A percentile compares a stretch with the other conserved stretches of the same genome.
These are phyloP conservation scores for Solanum pennellii DNA, from an alignment of 257 asterid genomes.

Conservation along the genomic window DNA sequence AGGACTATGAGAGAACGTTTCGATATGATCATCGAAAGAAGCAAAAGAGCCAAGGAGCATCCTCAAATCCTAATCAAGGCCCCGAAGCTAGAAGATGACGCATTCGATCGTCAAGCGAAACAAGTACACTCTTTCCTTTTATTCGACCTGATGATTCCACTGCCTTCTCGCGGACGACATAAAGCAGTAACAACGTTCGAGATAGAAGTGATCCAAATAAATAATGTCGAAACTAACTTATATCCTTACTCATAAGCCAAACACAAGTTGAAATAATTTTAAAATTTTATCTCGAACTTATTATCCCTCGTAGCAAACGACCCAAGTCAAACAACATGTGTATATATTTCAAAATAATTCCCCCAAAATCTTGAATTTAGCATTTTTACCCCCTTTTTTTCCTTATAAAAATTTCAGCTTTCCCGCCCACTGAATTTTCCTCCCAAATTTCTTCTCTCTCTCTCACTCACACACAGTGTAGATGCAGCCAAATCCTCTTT, in stretches of 20 bases:
- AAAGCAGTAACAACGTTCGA: too few species aligned
- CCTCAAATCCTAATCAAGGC: too few species aligned
- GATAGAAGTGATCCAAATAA: background rate
- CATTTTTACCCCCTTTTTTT: background rate
- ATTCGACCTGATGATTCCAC: too few species aligned
- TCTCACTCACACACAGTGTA: background rate
- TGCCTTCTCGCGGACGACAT: too few species aligned
- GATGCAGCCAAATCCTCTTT: background rate
- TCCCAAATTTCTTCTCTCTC: background rate
- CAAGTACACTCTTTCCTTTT: too few species aligned
- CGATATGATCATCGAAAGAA: too few species aligned
- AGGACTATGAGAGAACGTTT: too few species aligned
- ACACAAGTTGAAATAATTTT: background rate
- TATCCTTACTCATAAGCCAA: background rate
- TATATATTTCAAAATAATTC: background rate
- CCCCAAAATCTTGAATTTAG: background rate
- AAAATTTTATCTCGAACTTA: background rate
- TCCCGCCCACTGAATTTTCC: conserved; percentile 2
- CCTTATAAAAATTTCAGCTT: background rate
- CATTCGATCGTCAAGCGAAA: too few species aligned
- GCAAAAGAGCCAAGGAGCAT: too few species aligned
- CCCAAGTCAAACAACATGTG: background rate
- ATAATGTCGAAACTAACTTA: background rate
- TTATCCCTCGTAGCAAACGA: background rate
- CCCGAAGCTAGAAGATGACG: too few species aligned